Conservation (phyloP, 2,329 filamentous ascomycete genomes). For the Furcasterigmium furcatum region DNA sequence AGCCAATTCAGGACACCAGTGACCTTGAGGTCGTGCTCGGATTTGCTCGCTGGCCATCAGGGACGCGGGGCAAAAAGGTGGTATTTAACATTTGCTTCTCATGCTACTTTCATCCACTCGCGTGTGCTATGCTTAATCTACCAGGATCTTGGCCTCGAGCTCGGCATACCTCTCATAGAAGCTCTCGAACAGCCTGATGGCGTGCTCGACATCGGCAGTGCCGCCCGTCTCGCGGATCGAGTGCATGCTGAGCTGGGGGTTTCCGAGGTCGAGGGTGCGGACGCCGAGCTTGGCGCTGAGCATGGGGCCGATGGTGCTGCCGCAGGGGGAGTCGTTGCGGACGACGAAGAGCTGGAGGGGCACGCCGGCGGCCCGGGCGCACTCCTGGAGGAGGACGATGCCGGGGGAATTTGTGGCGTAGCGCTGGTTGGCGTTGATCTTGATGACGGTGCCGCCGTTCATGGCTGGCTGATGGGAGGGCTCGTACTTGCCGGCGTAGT, state of each 20-base stretch:
- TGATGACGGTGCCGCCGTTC: constrained; percentile 96
- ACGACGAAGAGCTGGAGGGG: constrained; percentile 96
- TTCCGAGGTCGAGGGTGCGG: constrained; percentile 87
- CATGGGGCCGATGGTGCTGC: constrained; percentile 98
- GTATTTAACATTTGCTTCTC: too few relatives aligned
- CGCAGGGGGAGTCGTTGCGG: constrained; percentile 90
- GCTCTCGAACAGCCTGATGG: constrained; percentile 78
- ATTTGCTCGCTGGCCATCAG: too few relatives aligned
- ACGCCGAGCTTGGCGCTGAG: constrained; percentile 82
- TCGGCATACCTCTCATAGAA: constrained; percentile 86
- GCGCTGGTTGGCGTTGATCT: constrained; percentile 95
- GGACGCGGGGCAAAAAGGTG: too few relatives aligned
- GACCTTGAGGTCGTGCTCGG: too few relatives aligned
- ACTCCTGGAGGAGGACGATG: constrained; percentile 88
- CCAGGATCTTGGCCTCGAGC: constrained; percentile 76
- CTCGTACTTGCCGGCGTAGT: constrained; percentile 92
- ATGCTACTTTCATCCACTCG: too few relatives aligned
- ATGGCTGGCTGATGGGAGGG: constrained; percentile 86
- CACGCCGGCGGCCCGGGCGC: constrained; percentile 69
- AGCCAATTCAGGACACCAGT: too few relatives aligned
- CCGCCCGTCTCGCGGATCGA: constrained; percentile 93
- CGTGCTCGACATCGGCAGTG: constrained; percentile 81
- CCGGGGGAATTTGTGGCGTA: constrained; percentile 97
- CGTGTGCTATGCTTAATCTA: constrained; percentile 56
- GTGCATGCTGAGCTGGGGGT: constrained; percentile 95